Evolutionary conservation across 108 stramenopile genomes (phyloP).

Genomic region (Cyclotella baltica): DNA sequence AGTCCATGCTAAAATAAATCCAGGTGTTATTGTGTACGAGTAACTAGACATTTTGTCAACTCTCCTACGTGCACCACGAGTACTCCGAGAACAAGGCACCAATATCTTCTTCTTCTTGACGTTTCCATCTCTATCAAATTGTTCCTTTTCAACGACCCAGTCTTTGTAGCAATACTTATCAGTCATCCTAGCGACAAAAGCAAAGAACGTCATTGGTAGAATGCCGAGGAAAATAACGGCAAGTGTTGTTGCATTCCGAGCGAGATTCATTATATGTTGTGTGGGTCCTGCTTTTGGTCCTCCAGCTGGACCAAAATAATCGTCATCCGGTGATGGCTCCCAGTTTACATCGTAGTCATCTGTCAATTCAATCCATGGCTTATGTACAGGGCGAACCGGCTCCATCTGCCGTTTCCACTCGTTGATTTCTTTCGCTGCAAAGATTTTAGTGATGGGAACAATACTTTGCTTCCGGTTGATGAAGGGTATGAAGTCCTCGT

Average conservation of each 20-base stretch:
- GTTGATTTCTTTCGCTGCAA: background rate
- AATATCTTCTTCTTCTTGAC: constrained; percentile 17
- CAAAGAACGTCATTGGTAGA: constrained; percentile 4
- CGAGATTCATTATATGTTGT: constrained; percentile 2
- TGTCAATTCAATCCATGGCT: constrained; percentile 20
- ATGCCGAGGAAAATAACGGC: constrained; percentile 20
- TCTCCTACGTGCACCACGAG: background rate
- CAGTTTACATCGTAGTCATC: constrained; percentile 1
- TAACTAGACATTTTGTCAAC: background rate
- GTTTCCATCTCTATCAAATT: constrained; percentile 14
- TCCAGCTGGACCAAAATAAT: constrained; percentile 17
- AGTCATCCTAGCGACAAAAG: background rate
- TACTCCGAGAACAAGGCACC: background rate
- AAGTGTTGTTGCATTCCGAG: background rate
- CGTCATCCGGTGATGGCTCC: constrained; percentile 2
- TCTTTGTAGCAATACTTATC: constrained; percentile 21
- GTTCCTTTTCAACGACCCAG: constrained; percentile 19
- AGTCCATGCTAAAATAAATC: background rate
- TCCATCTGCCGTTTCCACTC: constrained; percentile 19
- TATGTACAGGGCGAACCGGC: constrained; percentile 10
- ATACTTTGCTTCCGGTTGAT: constrained; percentile 8
- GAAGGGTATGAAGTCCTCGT: constrained; percentile 9
- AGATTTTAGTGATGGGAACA: constrained; percentile 12
- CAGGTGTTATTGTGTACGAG: background rate
- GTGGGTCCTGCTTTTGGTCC: constrained; percentile 14